A percentile compares a stretch with the other conserved stretches of the same genome.
These are phyloP conservation scores for Polyporus tsugae DNA, from an alignment of 1,284 basidiomycete genomes.

Conservation along the genomic window DNA sequence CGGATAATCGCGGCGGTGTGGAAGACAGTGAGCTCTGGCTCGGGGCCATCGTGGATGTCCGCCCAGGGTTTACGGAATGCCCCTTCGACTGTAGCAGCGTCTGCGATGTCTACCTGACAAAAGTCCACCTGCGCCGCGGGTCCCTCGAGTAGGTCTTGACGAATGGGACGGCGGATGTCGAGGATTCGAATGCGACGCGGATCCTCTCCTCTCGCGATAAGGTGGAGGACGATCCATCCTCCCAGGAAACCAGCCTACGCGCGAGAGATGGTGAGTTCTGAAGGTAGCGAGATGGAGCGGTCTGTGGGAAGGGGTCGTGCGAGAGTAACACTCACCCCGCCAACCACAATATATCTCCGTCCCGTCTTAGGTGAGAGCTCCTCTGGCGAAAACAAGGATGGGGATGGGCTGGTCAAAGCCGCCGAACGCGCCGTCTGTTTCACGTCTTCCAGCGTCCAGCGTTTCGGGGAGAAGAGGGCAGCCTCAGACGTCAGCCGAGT, in stretches of 20 bases:
- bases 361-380: conserved; percentile 61
- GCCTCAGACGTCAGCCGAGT: conserved; percentile 52
- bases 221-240: conserved; percentile 75
- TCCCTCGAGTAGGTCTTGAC: conserved; percentile 60
- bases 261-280: background rate
- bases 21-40: conserved; percentile 65
- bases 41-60: conserved; percentile 31
- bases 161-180: conserved; percentile 66
- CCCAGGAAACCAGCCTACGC: conserved; percentile 74
- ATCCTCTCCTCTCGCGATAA: conserved; percentile 74
- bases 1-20: conserved; percentile 80
- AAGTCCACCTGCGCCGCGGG: conserved; percentile 60
- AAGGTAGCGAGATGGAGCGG: background rate
- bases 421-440: conserved; percentile 47
- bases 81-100: conserved; percentile 56
- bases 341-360: conserved; percentile 62
- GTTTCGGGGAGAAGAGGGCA: conserved; percentile 52
- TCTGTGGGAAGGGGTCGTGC: background rate
- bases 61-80: conserved; percentile 77
- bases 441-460: conserved; percentile 52
- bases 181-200: conserved; percentile 69
- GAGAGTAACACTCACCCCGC: conserved; percentile 52
- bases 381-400: conserved; percentile 44
- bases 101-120: conserved; percentile 63
- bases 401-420: conserved; percentile 35